Conservation (phyloP, 106 monocot species). For the Hemerocallis citrina region DNA sequence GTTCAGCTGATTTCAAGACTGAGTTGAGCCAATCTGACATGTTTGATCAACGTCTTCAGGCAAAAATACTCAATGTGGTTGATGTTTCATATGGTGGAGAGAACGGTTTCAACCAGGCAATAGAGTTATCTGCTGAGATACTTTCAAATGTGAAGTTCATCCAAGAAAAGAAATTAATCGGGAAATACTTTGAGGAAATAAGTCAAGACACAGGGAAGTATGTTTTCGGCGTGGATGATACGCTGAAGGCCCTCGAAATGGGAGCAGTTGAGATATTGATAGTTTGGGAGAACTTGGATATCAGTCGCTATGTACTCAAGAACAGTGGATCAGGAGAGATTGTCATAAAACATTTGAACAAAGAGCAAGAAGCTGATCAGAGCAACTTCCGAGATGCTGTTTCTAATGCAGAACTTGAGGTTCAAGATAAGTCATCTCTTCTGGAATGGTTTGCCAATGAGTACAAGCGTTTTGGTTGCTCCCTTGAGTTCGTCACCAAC, state of each 20-base stretch:
- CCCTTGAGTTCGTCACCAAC: constrained; percentile 20
- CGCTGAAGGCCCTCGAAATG: constrained; percentile 18
- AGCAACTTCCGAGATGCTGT: constrained; percentile 12
- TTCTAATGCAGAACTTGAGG: constrained; percentile 11
- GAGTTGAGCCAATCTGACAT: constrained; percentile 24
- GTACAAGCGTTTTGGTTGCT: constrained; percentile 20
- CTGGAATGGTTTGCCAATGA: constrained; percentile 21
- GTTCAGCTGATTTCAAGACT: constrained; percentile 24
- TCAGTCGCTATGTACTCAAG: constrained; percentile 14
- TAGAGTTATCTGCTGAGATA: constrained; percentile 19
- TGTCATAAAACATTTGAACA: constrained; percentile 13
- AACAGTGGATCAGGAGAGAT: constrained; percentile 5
- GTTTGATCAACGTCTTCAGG: constrained; percentile 22
- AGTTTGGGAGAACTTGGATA: constrained; percentile 20
- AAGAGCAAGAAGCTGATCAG: constrained; percentile 14
- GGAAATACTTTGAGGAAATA: constrained; percentile 24
- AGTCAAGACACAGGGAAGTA: constrained; percentile 22
- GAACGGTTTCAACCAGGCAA: constrained; percentile 23
- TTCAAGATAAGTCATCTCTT: constrained; percentile 12
- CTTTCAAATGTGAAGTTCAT: constrained; percentile 21
- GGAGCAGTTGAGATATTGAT: constrained; percentile 20
- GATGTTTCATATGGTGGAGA: constrained; percentile 24
- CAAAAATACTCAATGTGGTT: constrained; percentile 19
- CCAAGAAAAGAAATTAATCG: constrained; percentile 20
- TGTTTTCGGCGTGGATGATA: constrained; percentile 18